A percentile compares a stretch with the other conserved stretches of the same genome.
These are phyloP conservation scores for Triticum monococcum DNA, from an alignment of 176 grass and related monocot genomes.

Conservation along the genomic window DNA sequence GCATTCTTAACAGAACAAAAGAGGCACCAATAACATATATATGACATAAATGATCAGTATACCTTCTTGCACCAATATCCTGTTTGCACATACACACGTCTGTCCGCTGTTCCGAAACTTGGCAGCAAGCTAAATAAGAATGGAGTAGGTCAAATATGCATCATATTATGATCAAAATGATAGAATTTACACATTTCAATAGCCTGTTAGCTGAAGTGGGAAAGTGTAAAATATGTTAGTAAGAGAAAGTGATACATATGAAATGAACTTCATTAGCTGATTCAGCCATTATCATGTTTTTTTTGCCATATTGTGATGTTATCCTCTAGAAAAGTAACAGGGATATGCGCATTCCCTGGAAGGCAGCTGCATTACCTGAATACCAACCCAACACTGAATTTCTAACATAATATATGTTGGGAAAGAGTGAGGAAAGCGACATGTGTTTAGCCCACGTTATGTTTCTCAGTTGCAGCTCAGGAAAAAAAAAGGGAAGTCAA, in stretches of 20 bases:
- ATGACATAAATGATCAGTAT: slow-evolving; percentile 20
- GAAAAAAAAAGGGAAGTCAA: not conserved
- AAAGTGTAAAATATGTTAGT: not conserved
- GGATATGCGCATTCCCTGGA: not conserved
- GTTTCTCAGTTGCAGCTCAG: not conserved
- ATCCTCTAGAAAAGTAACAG: not conserved
- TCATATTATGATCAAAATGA: slow-evolving; percentile 14
- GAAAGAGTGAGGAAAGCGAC: not conserved
- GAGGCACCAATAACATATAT: slow-evolving; percentile 9
- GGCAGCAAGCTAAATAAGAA: slow-evolving; percentile 76
- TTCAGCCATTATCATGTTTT: not conserved
- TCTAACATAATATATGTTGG: not conserved
- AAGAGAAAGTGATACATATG: not conserved
- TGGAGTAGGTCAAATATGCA: slow-evolving; percentile 18
- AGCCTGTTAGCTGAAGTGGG: not conserved
- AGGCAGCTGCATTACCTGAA: not conserved
- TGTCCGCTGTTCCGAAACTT: slow-evolving; percentile 98
- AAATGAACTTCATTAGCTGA: slow-evolving; percentile 2
- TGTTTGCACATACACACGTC: slow-evolving; percentile 96
- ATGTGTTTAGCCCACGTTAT: not conserved
- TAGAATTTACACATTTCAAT: slow-evolving; percentile 1
- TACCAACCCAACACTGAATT: not conserved
- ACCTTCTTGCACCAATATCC: slow-evolving; percentile 99
- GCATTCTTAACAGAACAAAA: slow-evolving; percentile 24
- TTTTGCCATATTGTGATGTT: not conserved